phyloP scores from a whole-genome alignment of 305 asterid genomes.

The Fraxinus sp. region DNA sequence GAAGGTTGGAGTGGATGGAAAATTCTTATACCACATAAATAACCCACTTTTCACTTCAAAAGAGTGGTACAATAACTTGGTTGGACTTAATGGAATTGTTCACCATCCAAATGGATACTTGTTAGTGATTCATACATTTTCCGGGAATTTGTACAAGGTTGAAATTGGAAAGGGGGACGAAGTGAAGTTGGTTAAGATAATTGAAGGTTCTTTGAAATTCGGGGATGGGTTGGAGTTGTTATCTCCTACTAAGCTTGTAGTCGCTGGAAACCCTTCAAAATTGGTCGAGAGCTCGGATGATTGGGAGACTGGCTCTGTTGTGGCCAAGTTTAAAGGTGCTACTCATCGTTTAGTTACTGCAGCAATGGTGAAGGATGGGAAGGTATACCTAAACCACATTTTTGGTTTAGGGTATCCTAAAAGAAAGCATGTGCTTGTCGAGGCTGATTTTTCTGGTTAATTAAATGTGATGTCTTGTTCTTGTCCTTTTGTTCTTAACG shows the following conservation, averaged over 20 bases:
- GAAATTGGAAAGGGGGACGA: conserved; percentile 36
- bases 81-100: conserved; percentile 78
- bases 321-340: conserved; percentile 51
- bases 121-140: conserved; percentile 59
- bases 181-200: conserved; percentile 48
- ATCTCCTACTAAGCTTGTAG: conserved; percentile 69
- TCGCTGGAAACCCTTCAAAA: conserved; percentile 63
- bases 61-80: conserved; percentile 61
- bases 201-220: conserved; percentile 46
- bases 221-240: conserved; percentile 84
- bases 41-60: conserved; percentile 61
- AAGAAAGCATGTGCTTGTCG: conserved; percentile 72
- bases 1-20: conserved; percentile 78
- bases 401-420: conserved; percentile 88
- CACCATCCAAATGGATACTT: conserved; percentile 90
- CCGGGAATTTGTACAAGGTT: conserved; percentile 72
- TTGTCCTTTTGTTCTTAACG: not conserved
- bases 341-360: conserved; percentile 71
- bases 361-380: conserved; percentile 76
- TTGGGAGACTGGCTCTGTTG: conserved; percentile 63
- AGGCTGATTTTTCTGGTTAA: conserved; percentile 55
- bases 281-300: conserved; percentile 71
- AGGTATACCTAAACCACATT: conserved; percentile 68
- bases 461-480: not conserved
- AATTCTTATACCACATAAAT: conserved; percentile 40